phyloP scores from a whole-genome alignment of 2,329 filamentous ascomycete genomes.

The Aaosphaeria arxii region DNA sequence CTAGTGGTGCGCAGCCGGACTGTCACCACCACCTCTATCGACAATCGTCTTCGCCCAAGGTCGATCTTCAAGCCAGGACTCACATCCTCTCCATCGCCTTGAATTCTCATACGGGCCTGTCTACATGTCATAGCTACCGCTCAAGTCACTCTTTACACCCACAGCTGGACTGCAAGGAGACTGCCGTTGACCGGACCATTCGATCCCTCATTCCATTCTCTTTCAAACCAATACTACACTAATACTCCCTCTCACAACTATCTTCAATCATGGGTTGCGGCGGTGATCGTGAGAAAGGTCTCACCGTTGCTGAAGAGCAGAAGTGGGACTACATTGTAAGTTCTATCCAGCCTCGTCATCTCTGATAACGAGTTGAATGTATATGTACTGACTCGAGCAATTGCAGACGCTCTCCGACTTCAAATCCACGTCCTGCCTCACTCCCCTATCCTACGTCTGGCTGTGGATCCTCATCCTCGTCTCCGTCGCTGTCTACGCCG shows the following conservation, averaged over 20 bases:
- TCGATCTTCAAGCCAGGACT: constrained; percentile 6
- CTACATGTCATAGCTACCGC: constrained; percentile 24
- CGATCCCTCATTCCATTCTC: neutral
- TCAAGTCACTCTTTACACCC: constrained; percentile 27
- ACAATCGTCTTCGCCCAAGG: constrained; percentile 1
- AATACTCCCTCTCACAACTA: constrained; percentile 19
- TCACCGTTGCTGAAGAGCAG: constrained; percentile 43
- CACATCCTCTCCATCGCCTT: constrained; percentile 1
- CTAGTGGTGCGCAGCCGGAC: constrained; percentile 38
- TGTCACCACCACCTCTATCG: constrained; percentile 29
- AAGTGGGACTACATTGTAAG: constrained; percentile 90
- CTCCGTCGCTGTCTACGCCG: constrained; percentile 79
- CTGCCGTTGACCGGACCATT: constrained; percentile 31
- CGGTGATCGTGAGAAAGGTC: constrained; percentile 36
- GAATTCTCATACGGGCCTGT: constrained; percentile 2
- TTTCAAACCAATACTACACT: constrained; percentile 6
- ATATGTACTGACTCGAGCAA: neutral
- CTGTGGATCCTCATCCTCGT: constrained; percentile 77
- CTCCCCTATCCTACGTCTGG: constrained; percentile 77
- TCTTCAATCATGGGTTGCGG: constrained; percentile 33
- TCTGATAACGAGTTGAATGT: neutral
- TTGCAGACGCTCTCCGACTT: constrained; percentile 64
- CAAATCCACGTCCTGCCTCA: constrained; percentile 74
- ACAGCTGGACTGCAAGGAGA: constrained; percentile 35
- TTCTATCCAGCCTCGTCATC: constrained; percentile 7